These are phyloP conservation scores for Dactylellina leptospora DNA, from an alignment of 2,329 filamentous ascomycete species.

Conservation along the genomic window DNA sequence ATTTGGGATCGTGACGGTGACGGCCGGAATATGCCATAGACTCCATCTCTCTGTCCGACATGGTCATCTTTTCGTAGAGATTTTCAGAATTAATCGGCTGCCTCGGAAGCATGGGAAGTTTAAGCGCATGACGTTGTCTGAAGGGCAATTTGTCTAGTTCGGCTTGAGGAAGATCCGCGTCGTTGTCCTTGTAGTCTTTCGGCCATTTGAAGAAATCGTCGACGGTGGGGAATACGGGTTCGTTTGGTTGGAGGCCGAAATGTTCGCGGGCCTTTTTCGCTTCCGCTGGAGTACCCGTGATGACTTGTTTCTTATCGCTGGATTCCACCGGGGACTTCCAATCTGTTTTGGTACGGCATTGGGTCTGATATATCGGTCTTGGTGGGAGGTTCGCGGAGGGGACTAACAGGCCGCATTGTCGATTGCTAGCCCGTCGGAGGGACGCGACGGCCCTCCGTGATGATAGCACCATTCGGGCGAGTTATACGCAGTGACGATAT, in stretches of 20 bases:
- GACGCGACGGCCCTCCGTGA: slow-evolving; percentile 37
- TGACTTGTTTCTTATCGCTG: neutral
- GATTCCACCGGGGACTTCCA: neutral
- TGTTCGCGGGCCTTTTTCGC: neutral
- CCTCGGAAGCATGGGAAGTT: slow-evolving; percentile 25
- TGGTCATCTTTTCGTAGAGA: slow-evolving; percentile 22
- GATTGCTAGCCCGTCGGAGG: slow-evolving; percentile 39
- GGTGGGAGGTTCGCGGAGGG: slow-evolving; percentile 43
- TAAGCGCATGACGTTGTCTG: slow-evolving; percentile 24
- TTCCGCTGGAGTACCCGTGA: neutral
- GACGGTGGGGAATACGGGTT: slow-evolving; percentile 19
- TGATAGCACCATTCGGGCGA: slow-evolving; percentile 39
- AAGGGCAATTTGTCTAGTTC: slow-evolving; percentile 25
- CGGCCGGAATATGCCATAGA: slow-evolving; percentile 6
- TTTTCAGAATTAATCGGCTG: slow-evolving; percentile 35
- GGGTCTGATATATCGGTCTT: slow-evolving; percentile 36
- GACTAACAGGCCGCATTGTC: slow-evolving; percentile 48
- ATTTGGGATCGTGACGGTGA: slow-evolving; percentile 30
- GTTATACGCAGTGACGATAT: neutral
- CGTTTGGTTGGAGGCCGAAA: slow-evolving; percentile 4
- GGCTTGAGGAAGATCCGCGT: slow-evolving; percentile 8
- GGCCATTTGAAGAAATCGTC: slow-evolving; percentile 36
- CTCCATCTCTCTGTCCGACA: slow-evolving; percentile 31
- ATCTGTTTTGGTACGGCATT: slow-evolving; percentile 10
- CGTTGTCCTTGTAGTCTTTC: slow-evolving; percentile 29